These are phyloP conservation scores for Saccharum hybrid DNA, from an alignment of 202 grass and related monocot species.

Conservation along the genomic window DNA sequence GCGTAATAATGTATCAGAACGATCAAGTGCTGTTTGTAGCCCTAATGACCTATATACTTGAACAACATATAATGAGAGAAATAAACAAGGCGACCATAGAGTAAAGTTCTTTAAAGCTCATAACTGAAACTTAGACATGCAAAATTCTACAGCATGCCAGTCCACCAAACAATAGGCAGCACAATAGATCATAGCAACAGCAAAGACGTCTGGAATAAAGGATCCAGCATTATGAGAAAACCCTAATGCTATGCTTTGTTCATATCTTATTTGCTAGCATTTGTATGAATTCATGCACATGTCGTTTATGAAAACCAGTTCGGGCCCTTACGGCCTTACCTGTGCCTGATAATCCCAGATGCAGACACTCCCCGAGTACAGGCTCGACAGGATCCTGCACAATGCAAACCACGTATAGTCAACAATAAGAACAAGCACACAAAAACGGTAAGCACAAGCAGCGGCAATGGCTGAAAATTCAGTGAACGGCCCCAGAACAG, in stretches of 20 bases:
- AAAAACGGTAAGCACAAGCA: slow-evolving; percentile 12
- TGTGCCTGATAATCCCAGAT: slow-evolving; percentile 98
- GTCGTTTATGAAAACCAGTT: slow-evolving; percentile 18
- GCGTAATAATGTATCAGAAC: neutral
- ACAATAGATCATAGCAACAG: neutral
- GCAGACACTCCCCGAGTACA: slow-evolving; percentile 94
- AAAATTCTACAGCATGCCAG: neutral
- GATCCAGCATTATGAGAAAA: neutral
- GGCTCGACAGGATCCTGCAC: slow-evolving; percentile 86
- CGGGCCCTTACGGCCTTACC: slow-evolving; percentile 43
- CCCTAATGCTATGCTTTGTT: neutral
- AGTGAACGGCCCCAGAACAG: neutral
- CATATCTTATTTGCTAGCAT: neutral
- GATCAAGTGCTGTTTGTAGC: neutral
- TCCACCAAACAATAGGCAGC: neutral
- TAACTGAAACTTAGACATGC: no score
- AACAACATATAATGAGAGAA: neutral
- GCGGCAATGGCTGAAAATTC: slow-evolving; percentile 23
- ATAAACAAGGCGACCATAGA: neutral
- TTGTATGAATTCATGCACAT: neutral
- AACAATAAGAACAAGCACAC: slow-evolving; percentile 5
- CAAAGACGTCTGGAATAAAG: neutral
- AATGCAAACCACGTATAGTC: slow-evolving; percentile 32
- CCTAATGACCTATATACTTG: neutral
- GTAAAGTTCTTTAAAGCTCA: neutral